Base-by-base conservation (phyloP, 1,284 basidiomycete genomes). In the Lignosus rhinocerotis region DNA sequence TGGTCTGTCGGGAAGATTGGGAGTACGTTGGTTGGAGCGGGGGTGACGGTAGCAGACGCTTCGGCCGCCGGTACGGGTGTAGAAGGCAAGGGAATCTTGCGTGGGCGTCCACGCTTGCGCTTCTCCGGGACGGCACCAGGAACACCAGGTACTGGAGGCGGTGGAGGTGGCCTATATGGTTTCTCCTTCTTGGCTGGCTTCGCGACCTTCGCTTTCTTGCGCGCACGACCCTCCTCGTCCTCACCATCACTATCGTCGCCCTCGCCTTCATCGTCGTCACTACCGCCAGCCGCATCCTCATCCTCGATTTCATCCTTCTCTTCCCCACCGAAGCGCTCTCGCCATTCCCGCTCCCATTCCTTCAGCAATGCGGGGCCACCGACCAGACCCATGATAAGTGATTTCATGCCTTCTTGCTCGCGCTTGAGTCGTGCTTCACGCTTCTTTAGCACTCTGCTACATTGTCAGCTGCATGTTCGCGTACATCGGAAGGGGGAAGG, bases 291-390 rank as follows among this genome's bases (percentile, higher is more conserved):
- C 16, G 64, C 70, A 39, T 71, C 72, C 36, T 76, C 75, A 36
- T 72, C 75, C 60, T 79, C 78, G 16, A 90, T 76, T 66, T 90
- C 89, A 58, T 91, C 90, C 61, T 78, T 85, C 70, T 92, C 90
- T 53, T 83, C 80, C 2, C 89, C 90, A 31, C 90, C 90, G 67
- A 90, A 91, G 54, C 77, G 78, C 52, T 80, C 82, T 41, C 71
- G 72, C 90, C 90, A 92, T 66, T 89, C 85, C 38, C 76, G 73
- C 65, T 92, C 90, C 88, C 90, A 92, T 68, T 88, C 87, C 34
- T 76, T 76, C 17, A 92, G 74, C 51, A 90, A 71, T 14, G 82
- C 85, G 30, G 83, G 81, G 0, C 90, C 90, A 17, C 88, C 88
- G 0, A 89, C 87, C 14, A 93, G 80, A 0, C 87, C 85, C 39